These are phyloP conservation scores for Leccinum sublutescens DNA, from an alignment of 768 basidiomycete genomes.

Conservation along the genomic window DNA sequence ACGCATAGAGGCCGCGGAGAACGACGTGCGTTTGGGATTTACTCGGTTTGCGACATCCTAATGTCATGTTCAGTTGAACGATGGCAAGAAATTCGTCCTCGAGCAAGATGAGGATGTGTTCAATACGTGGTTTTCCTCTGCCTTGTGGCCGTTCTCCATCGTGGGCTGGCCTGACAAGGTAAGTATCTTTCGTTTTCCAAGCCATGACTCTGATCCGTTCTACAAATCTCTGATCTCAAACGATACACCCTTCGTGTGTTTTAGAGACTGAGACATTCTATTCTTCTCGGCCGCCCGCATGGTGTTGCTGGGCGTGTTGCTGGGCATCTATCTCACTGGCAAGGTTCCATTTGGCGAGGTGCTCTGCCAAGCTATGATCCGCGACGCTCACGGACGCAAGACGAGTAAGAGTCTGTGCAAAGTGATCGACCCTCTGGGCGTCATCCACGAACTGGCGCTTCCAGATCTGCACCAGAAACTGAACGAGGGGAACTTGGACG, in stretches of 20 bases:
- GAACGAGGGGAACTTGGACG: slow-evolving; percentile 52
- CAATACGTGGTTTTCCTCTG: slow-evolving; percentile 99
- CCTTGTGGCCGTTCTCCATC: slow-evolving; percentile 95
- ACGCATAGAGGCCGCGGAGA: slow-evolving; percentile 69
- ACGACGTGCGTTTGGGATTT: slow-evolving; percentile 48
- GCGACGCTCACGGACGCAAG: slow-evolving; percentile 97
- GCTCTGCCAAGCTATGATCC: slow-evolving; percentile 94
- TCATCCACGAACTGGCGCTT: slow-evolving; percentile 81
- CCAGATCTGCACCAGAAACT: slow-evolving; percentile 33
- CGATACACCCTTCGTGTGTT: slow-evolving; percentile 82
- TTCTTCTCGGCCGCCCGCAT: slow-evolving; percentile 99
- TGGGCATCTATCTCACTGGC: slow-evolving; percentile 86
- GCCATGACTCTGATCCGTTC: slow-evolving; percentile 4
- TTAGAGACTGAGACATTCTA: slow-evolving; percentile 57
- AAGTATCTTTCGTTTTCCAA: neutral
- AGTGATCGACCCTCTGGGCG: slow-evolving; percentile 94
- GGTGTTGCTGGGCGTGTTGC: slow-evolving; percentile 54
- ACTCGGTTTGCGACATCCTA: neutral
- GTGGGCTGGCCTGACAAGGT: slow-evolving; percentile 95
- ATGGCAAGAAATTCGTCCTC: slow-evolving; percentile 70
- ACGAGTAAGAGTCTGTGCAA: slow-evolving; percentile 99
- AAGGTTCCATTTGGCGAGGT: slow-evolving; percentile 95
- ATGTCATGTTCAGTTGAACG: slow-evolving; percentile 44
- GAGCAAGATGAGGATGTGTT: slow-evolving; percentile 96
- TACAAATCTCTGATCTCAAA: slow-evolving; percentile 61